Percentiles rank a stretch among this genome's conserved stretches.
Conservation (phyloP, 2,329 filamentous ascomycete genomes). For the Fusarium brevicatenulatum region DNA sequence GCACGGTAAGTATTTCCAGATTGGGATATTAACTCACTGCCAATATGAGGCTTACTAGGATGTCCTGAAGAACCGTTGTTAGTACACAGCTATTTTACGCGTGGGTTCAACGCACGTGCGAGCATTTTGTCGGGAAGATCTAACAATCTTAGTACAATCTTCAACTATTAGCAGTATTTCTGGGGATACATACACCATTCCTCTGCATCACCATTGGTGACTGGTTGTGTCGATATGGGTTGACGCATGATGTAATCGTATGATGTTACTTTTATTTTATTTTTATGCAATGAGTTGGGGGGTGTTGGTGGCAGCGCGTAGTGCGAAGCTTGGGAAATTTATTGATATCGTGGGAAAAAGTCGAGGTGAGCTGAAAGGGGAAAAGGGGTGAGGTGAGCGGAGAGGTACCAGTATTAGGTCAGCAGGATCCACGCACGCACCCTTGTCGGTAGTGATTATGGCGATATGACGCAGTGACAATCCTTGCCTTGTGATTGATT, state of each 20-base stretch:
- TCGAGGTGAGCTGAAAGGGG: conserved; percentile 24
- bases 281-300: not conserved
- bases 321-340: conserved; percentile 8
- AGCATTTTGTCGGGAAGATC: conserved; percentile 37
- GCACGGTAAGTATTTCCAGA: not conserved
- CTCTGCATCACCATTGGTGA: conserved; percentile 13
- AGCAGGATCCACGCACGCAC: conserved; percentile 1
- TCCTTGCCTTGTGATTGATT: not conserved
- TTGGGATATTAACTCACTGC: conserved; percentile 8
- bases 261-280: too few species aligned
- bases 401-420: conserved; percentile 21
- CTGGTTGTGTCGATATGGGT: not conserved
- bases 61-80: conserved; percentile 22
- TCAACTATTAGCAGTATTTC: not conserved
- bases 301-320: not conserved
- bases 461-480: conserved; percentile 4
- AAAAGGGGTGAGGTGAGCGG: conserved; percentile 20
- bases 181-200: conserved; percentile 31
- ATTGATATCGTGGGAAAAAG: conserved; percentile 2
- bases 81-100: not conserved
- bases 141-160: conserved; percentile 6
- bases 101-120: conserved; percentile 24
- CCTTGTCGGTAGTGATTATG: not conserved
- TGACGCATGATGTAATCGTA: conserved; percentile 22
- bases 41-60: conserved; percentile 35